These are phyloP conservation scores for Ophiostoma ulmi DNA, from an alignment of 2,329 filamentous ascomycete genomes.

Conservation along the genomic window DNA sequence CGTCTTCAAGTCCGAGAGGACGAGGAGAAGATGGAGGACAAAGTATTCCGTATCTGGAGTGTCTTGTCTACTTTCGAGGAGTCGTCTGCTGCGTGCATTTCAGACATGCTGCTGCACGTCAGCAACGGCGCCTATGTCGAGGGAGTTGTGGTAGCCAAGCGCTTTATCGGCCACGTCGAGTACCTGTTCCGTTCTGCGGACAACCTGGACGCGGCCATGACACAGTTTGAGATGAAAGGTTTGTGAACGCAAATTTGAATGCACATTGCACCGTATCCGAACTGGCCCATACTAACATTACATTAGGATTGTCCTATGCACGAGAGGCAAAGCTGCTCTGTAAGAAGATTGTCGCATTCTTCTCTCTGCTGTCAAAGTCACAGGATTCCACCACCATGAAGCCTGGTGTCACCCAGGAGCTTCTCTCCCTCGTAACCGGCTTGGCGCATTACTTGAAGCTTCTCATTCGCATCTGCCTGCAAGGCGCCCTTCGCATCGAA, in stretches of 20 bases:
- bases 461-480: constrained; percentile 91
- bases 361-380: constrained; percentile 87
- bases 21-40: constrained; percentile 94
- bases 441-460: constrained; percentile 96
- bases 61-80: constrained; percentile 96
- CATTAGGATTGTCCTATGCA: constrained; percentile 67
- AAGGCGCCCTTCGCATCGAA: constrained; percentile 86
- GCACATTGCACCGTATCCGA: neutral
- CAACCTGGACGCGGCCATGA: constrained; percentile 70
- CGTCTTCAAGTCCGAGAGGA: constrained; percentile 73
- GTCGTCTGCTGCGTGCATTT: constrained; percentile 95
- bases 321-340: constrained; percentile 98
- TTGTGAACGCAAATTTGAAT: constrained; percentile 42
- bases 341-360: constrained; percentile 99
- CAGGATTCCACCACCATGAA: constrained; percentile 87
- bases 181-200: constrained; percentile 87
- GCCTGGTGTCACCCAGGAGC: constrained; percentile 91
- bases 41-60: constrained; percentile 97
- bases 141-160: constrained; percentile 88
- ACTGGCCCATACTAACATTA: constrained; percentile 41
- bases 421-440: constrained; percentile 95
- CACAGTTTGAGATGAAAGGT: constrained; percentile 63
- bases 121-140: constrained; percentile 97
- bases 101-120: constrained; percentile 96
- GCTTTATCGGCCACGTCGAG: constrained; percentile 94